phyloP scores from a whole-genome alignment of 2,329 filamentous ascomycete genomes.

The Pseudopyrenochaeta lycopersici region DNA sequence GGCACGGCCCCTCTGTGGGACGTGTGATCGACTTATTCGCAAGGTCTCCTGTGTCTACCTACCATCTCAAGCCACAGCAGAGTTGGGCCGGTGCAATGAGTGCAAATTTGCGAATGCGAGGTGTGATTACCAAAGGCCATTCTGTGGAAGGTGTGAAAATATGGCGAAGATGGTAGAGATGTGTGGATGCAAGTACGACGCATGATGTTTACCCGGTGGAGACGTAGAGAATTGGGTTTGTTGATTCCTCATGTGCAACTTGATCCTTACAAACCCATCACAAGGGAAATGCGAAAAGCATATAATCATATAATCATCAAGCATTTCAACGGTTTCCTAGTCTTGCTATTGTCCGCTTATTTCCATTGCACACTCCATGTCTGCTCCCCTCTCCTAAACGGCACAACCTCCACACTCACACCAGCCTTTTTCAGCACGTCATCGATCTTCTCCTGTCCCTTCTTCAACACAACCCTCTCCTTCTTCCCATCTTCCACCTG shows the following conservation, averaged over 20 bases:
- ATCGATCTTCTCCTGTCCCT: slow-evolving; percentile 63
- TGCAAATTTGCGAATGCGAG: no score
- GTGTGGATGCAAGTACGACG: background rate
- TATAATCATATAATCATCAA: no score
- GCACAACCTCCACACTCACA: slow-evolving; percentile 67
- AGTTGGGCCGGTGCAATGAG: no score
- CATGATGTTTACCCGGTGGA: no score
- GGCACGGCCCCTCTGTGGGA: background rate
- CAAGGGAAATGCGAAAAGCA: no score
- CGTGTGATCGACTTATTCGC: background rate
- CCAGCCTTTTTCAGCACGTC: slow-evolving; percentile 64
- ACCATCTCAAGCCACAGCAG: background rate
- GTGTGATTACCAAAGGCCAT: background rate
- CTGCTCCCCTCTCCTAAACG: slow-evolving; percentile 69
- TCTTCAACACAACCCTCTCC: slow-evolving; percentile 66
- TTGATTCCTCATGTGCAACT: no score
- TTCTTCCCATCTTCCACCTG: slow-evolving; percentile 55
- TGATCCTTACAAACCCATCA: no score
- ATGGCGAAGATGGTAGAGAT: background rate
- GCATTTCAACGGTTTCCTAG: no score
- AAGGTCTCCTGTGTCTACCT: background rate
- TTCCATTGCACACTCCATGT: slow-evolving; percentile 63
- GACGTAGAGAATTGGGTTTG: no score
- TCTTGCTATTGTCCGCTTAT: slow-evolving; percentile 7
- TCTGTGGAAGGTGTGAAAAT: background rate